Percentiles rank a stretch among this genome's conserved stretches.
Evolutionary conservation across 192 early-diverging fungal genomes (phyloP).

Genomic region (Coemansia sp.): DNA sequence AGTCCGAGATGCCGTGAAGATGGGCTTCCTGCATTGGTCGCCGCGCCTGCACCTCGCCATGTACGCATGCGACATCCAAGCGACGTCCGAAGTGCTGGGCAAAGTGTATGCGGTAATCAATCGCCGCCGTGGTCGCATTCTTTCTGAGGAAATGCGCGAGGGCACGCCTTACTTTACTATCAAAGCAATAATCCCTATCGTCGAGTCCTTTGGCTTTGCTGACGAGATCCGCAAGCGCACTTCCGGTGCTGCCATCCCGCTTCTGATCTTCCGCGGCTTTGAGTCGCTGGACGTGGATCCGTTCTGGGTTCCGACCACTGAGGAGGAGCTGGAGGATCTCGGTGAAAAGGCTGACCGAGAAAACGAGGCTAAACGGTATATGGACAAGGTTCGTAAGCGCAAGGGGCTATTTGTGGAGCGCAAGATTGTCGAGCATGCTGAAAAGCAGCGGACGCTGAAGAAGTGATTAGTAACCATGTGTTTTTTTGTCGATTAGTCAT

Average conservation of each 20-base stretch:
- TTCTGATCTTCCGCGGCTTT: slow-evolving; percentile 93
- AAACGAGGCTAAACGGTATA: slow-evolving; percentile 93
- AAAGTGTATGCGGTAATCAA: slow-evolving; percentile 94
- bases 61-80: slow-evolving; percentile 97
- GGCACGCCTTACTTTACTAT: slow-evolving; percentile 97
- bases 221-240: slow-evolving; percentile 97
- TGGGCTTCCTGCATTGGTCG: slow-evolving; percentile 90
- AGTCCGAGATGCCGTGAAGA: slow-evolving; percentile 76
- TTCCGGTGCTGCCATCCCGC: slow-evolving; percentile 92
- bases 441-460: slow-evolving; percentile 80
- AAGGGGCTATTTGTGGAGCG: slow-evolving; percentile 94
- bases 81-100: slow-evolving; percentile 91
- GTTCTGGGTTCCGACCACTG: slow-evolving; percentile 98
- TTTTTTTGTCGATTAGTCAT: neutral
- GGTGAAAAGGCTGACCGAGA: slow-evolving; percentile 97
- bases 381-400: slow-evolving; percentile 91
- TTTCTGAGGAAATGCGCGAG: slow-evolving; percentile 96
- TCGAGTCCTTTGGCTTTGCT: slow-evolving; percentile 98
- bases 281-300: slow-evolving; percentile 92
- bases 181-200: slow-evolving; percentile 81
- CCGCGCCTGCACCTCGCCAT: slow-evolving; percentile 93
- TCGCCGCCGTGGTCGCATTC: slow-evolving; percentile 84
- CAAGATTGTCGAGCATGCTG: slow-evolving; percentile 85
- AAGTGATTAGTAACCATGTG: slow-evolving; percentile 14
- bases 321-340: slow-evolving; percentile 96